Evolutionary conservation across 73 alveolate genomes (phyloP), one percentile per base, ranked within the genome.

Genomic region (Durusdinium trenchii): DNA sequence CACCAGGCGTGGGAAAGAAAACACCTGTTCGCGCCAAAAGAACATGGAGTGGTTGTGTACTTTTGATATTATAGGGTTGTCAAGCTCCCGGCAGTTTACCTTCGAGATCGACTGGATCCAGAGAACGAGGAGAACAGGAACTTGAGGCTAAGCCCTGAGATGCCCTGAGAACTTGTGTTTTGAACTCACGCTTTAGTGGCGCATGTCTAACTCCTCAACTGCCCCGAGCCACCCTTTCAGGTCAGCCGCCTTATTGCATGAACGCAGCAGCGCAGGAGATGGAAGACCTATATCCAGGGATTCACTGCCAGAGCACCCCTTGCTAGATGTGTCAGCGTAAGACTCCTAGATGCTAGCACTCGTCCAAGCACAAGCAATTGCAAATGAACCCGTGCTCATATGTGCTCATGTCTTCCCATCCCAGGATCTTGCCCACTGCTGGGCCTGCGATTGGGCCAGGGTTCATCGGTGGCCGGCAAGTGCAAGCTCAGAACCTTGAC

Each of bases 391-490:
- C n/a, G n/a, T n/a, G n/a, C n/a, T n/a, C n/a, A n/a, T n/a, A n/a
- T n/a, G n/a, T n/a, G n/a, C n/a, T n/a, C n/a, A 7, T 42, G 2
- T 38, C 9, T 6, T 71, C 51, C 16, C 14, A 32, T 14, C 35
- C 35, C 51, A 71, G 83, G 83, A n/a, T 14, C 26, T 71, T 71
- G 28, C 50, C 86, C 54, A 42, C 6, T 42, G 86, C 40, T 2
- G 83, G 83, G 32, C 86, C 86, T 76, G 86, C 86, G 18, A 38
- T 76, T 3, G 86, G 86, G 6, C 86, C 86, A n/a, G 86, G 61
- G 7, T n/a, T 43, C 1, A 54, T 54, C 20, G 52, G 4, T 60
- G 61, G 20, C 23, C 86, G 38, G n/a, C 86, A 60, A n/a, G 20
- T 1, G 36, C 12, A 9, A n/a, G 86, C 61, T n/a, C 86, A 76